Evolutionary conservation across 352 stramenopile genomes (phyloP), one percentile per base, ranked within the genome.

Genomic region (Globisporangium viniferum): DNA sequence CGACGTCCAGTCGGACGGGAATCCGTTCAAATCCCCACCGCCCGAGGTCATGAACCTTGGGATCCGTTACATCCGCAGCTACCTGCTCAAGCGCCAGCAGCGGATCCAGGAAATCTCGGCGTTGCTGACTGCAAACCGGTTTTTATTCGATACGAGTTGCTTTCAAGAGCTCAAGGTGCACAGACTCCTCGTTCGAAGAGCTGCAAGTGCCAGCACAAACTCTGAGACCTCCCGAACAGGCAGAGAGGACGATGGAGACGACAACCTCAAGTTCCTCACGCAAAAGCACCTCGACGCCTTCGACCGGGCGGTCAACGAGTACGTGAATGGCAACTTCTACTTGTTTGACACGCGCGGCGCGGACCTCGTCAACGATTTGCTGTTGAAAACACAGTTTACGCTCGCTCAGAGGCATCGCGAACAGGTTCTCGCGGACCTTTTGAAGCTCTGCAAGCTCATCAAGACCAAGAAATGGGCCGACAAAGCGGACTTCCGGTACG

Each of bases 241-340:
- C 5, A 31, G 20, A 22, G 44, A 44, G 6, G 7, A 29, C 31
- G 31, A 6, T 33, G 31, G 31, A 9, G 27, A 33, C 4, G 22
- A 29, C 18, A 60, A 62, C 4, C 58, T 91, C 14, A 60, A 71
- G n/a, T 93, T 91, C 56, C 72, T 93, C 46, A 79, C 74, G 0
- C 59, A 71, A 2, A 73, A 80, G 41, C 82, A 93, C 62, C 46
- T 92, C 22, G 48, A 27, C 2, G 67, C 65, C 0, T 90, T 93
- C 59, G 81, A 93, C 33, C 62, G 67, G 1, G 75, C 72, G 0
- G 69, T 91, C 2, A 81, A 93, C 41, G 41, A 62, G 46, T 93
- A 93, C 69, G 75, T 91, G 29, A 93, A 91, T 57, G 86, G 84
- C 14, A 62, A 74, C 4, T 93, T 93, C 70, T 93, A 92, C 35